Evolutionary conservation across 2,329 filamentous ascomycete species (phyloP), one percentile per base, ranked within the genome.

Genomic region (Claviceps pusilla): DNA sequence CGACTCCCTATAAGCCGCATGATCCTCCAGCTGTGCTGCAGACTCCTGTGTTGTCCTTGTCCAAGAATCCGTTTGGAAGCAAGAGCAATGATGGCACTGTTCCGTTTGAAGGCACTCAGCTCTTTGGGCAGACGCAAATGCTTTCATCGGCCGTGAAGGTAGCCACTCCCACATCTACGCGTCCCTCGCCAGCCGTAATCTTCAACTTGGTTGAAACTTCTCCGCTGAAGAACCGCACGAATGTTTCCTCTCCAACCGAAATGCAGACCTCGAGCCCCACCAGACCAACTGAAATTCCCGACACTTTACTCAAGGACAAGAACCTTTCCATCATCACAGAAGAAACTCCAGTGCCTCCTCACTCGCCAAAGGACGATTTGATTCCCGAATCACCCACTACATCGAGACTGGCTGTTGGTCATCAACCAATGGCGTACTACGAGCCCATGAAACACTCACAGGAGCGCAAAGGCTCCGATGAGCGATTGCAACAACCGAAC

Each of bases 41-140:
- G 59, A 81, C 78, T 1, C 78, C 78, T 0, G 71, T 70, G 3
- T 57, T 71, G 16, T 66, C 71, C 3, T 57, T 71, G 16, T 66
- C 71, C 0, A 72, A 68, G 50, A 78, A 78, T 50, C 75, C 76
- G 0, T 78, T 79, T 59, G 68, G 63, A 9, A 61, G 65, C 7
- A 63, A 67, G 57, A 58, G 65, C 52, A 63, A 65, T 54, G 58
- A 65, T 54, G 59, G 66, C 55, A 55, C 63, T 65, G 59, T 69
- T 1, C 66, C 68, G 19, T 61, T 71, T 70, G 61, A 67, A 58
- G 53, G 69, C 62, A 61, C 76, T 7, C 77, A 82, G 61, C 67
- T 82, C 9, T 82, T 82, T 58, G 71, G 69, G 1, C 73, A 76
- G 58, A 80, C 78, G 0, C 78, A 79, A 55, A 63, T 78, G 57